Evolutionary conservation across 495 filamentous ascomycete species (phyloP), one percentile per base, ranked within the genome.

Genomic region (Neurospora intermedia): DNA sequence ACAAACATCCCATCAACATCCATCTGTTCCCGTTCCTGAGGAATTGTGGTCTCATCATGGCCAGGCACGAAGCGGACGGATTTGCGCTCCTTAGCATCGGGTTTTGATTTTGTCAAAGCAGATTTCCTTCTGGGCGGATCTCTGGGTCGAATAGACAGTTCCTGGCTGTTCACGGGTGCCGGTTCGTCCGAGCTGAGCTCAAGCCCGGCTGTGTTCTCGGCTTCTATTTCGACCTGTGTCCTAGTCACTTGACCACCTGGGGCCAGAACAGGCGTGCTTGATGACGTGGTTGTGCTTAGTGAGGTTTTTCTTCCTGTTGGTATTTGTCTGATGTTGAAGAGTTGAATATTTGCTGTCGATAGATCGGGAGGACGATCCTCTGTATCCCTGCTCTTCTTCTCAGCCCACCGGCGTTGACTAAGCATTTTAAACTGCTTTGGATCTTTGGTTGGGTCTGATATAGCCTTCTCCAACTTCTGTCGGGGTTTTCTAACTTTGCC

Each of bases 21-120:
- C 75, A 80, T 77, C 6, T 72, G 71, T 42, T 79, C 78, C 1
- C 76, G 74, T 43, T 79, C 80, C 27, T 77, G 70, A 43, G 73
- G 71, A 8, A 79, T 6, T 0, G 35, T 18, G 3, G 38, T 18
- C 10, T 80, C 69, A 10, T 81, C 74, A 38, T 75, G 75, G n/a
- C 73, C 77, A 69, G 71, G 78, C 43, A 76, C 70, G 73, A 84
- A 84, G 43, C 81, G 81, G 48, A 85, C 83, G 46, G 82, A 81
- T 46, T 84, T 85, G 20, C 76, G 80, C 41, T 77, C 75, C 74
- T 81, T 80, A 2, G 15, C 69, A 66, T 66, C 27, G 6, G 54
- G 35, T 66, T 66, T 66, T 9, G 54, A 18, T 66, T 66, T 66
- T 35, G 27, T 27, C 31, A 66, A 39, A 27, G 69, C 15, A 27